Evolutionary conservation across 2,329 filamentous ascomycete genomes (phyloP).

Genomic region (Beauveria medogensis): DNA sequence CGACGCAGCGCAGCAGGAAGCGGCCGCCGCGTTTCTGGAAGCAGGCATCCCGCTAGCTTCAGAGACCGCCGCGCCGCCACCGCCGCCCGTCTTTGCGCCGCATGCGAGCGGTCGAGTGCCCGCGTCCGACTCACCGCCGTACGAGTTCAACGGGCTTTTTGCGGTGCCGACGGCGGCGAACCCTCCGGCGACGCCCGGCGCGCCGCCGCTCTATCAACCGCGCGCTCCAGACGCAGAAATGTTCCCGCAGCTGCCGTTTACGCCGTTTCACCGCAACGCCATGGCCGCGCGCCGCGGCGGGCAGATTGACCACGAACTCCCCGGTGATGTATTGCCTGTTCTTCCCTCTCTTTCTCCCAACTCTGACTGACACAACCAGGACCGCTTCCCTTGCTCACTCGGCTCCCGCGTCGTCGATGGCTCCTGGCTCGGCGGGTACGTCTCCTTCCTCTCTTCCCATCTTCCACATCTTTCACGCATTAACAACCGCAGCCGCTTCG

Average conservation of each 20-base stretch:
- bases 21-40: neutral
- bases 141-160: constrained; percentile 1
- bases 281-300: neutral
- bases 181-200: neutral
- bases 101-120: neutral
- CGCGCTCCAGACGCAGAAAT: neutral
- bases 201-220: constrained; percentile 3
- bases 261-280: constrained; percentile 5
- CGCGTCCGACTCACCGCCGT: constrained; percentile 1
- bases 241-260: constrained; percentile 2
- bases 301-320: neutral
- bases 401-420: constrained; percentile 5
- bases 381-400: constrained; percentile 1
- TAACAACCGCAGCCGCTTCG: constrained; percentile 2
- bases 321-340: neutral
- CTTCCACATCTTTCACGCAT: neutral
- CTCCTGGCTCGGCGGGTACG: constrained; percentile 5
- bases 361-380: neutral
- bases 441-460: neutral
- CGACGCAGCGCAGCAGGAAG: neutral
- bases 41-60: neutral
- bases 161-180: neutral
- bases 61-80: neutral
- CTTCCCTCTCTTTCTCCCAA: too few relatives aligned
- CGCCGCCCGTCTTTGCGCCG: neutral